Conservation (phyloP, 108 stramenopile genomes). For the Cyclostephanos tholiformis region DNA sequence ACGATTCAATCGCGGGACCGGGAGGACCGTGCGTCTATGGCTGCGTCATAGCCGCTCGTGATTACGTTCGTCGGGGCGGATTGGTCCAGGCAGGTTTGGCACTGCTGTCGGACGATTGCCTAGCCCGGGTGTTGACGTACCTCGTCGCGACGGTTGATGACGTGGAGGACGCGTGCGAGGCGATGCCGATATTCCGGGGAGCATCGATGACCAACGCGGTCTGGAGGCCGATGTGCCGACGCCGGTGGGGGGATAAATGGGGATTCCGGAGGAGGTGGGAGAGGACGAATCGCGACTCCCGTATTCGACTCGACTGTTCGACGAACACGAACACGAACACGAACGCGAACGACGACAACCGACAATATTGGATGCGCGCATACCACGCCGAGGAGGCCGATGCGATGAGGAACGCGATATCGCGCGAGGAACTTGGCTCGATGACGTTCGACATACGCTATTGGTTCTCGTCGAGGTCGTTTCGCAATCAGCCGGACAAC, state of each 20-base stretch:
- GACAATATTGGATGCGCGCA: constrained; percentile 19
- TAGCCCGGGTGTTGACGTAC: constrained; percentile 13
- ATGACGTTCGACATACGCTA: constrained; percentile 16
- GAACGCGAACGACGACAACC: background rate
- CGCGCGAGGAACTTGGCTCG: constrained; percentile 16
- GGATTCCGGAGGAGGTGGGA: constrained; percentile 21
- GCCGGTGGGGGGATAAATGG: constrained; percentile 25
- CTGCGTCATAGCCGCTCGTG: constrained; percentile 64
- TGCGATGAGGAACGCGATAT: background rate
- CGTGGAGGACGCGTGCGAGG: constrained; percentile 4
- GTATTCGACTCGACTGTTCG: background rate
- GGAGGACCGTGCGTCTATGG: constrained; percentile 44
- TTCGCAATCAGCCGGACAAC: constrained; percentile 10
- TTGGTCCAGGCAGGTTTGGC: constrained; percentile 24
- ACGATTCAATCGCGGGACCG: background rate
- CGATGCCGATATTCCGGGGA: constrained; percentile 21
- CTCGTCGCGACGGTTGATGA: constrained; percentile 6
- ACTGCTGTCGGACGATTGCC: constrained; percentile 25
- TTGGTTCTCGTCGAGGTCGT: constrained; percentile 13
- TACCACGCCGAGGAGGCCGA: constrained; percentile 25
- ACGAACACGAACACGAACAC: background rate
- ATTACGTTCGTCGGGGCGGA: constrained; percentile 48
- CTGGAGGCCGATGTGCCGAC: constrained; percentile 25
- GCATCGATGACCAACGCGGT: constrained; percentile 20
- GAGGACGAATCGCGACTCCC: constrained; percentile 4